Conservation (phyloP, 1,284 basidiomycete species). For the Cryptococcus hybrid region DNA sequence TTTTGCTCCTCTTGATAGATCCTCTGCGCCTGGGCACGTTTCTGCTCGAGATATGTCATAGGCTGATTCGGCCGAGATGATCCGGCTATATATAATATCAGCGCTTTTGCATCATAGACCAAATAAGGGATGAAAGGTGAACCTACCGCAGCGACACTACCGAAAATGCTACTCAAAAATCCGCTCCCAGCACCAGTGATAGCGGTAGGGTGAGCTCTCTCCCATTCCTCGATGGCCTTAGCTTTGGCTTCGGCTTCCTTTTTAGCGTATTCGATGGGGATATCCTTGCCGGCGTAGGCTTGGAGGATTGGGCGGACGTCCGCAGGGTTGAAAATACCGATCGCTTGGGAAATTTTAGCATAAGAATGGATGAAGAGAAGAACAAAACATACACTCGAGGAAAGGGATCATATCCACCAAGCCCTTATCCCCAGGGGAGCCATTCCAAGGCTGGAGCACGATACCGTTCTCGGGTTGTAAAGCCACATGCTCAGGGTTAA, state of each 20-base stretch:
- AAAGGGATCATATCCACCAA: slow-evolving; percentile 92
- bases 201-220: slow-evolving; percentile 56
- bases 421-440: slow-evolving; percentile 71
- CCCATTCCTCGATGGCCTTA: slow-evolving; percentile 78
- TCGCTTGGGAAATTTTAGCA: slow-evolving; percentile 57
- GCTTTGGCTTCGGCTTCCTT: slow-evolving; percentile 77
- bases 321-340: slow-evolving; percentile 76
- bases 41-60: slow-evolving; percentile 84
- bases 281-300: slow-evolving; percentile 82
- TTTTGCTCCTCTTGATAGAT: slow-evolving; percentile 84
- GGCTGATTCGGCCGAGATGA: slow-evolving; percentile 54
- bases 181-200: slow-evolving; percentile 30
- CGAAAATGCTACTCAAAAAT: slow-evolving; percentile 62
- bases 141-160: slow-evolving; percentile 52
- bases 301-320: slow-evolving; percentile 86
- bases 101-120: background rate
- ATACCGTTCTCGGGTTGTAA: slow-evolving; percentile 90
- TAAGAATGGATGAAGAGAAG: background rate
- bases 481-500: slow-evolving; percentile 69
- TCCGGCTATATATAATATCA: slow-evolving; percentile 16
- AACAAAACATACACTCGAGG: slow-evolving; percentile 76
- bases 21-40: slow-evolving; percentile 79
- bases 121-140: slow-evolving; percentile 30
- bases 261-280: slow-evolving; percentile 84
- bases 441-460: slow-evolving; percentile 83